Conservation (phyloP, 2,329 filamentous ascomycete species). For the Aspergillus cejpii region DNA sequence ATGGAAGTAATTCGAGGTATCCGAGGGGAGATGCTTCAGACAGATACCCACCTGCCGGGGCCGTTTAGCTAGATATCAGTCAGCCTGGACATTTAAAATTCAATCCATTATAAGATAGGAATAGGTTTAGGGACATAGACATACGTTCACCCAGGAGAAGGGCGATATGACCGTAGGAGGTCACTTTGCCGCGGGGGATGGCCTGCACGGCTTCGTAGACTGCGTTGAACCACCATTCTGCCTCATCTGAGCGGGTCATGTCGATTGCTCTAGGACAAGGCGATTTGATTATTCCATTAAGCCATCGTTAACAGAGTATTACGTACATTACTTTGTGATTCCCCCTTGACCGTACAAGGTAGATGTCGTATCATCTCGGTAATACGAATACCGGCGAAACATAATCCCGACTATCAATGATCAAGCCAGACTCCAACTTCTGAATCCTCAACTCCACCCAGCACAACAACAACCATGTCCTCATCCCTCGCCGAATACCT, state of each 20-base stretch:
- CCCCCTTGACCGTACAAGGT: too few species aligned
- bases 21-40: slow-evolving; percentile 70
- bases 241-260: slow-evolving; percentile 45
- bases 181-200: slow-evolving; percentile 76
- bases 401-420: neutral
- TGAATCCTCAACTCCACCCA: too few species aligned
- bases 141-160: slow-evolving; percentile 54
- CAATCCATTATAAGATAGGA: slow-evolving; percentile 42
- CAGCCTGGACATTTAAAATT: neutral
- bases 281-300: too few species aligned
- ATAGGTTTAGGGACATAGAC: slow-evolving; percentile 59
- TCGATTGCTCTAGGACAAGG: neutral
- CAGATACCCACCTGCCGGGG: slow-evolving; percentile 83
- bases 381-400: neutral
- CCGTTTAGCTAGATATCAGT: slow-evolving; percentile 52
- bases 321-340: too few species aligned
- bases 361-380: neutral
- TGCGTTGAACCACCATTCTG: slow-evolving; percentile 48
- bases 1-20: slow-evolving; percentile 55
- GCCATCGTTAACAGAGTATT: too few species aligned
- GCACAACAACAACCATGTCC: slow-evolving; percentile 2
- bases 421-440: neutral
- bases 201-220: slow-evolving; percentile 82
- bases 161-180: slow-evolving; percentile 73
- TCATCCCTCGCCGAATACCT: slow-evolving; percentile 70